Evolutionary conservation across 2,329 filamentous ascomycete species (phyloP), one percentile per base, ranked within the genome.

Genomic region (Ophiostoma himal-ulmi): DNA sequence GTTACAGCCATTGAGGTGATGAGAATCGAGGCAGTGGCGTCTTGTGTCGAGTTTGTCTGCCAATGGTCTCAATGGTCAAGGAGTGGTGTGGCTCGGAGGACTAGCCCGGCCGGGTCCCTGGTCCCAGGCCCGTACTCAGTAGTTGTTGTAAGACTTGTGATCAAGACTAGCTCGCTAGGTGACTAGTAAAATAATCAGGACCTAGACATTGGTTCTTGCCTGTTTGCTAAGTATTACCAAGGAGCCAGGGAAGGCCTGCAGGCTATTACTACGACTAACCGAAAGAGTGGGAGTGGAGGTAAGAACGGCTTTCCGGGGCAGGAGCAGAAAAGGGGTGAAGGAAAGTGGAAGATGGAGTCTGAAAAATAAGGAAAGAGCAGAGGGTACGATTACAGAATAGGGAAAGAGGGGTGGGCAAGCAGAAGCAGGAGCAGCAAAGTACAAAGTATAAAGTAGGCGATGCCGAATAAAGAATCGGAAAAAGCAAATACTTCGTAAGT

Each of bases 71-170:
- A 52, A 7, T 52, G 26, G 57, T 60, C 48, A 30, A 57, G 11
- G 14, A 26, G 22, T 30, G 54, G 11, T 30, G 57, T 62, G 57
- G 57, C 57, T 62, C 57, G 26, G 57, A 62, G 57, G 26, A 62
- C 26, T 36, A 62, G 57, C 57, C 57, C 57, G 57, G 57, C 57
- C 57, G 57, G 57, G 26, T 62, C 57, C 57, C 57, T 62, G 57
- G 57, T 14, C 57, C 57, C 57, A 62, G 57, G n/a, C 57, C 57
- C 52, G n/a, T 30, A 17, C 6, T 44, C n/a, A 48, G 41, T 17
- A 8, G 41, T 17, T 14, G 14, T 13, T 8, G 44, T 7, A 20
- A 48, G 44, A 48, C 17, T 30, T 30, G 30, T 30, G 30, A 30
- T 30, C 3, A 30, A 30, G 30, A 30, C 30, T 30, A 30, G 30